phyloP scores from a whole-genome alignment of 2,329 filamentous ascomycete species.

The Xylaria multiplex region DNA sequence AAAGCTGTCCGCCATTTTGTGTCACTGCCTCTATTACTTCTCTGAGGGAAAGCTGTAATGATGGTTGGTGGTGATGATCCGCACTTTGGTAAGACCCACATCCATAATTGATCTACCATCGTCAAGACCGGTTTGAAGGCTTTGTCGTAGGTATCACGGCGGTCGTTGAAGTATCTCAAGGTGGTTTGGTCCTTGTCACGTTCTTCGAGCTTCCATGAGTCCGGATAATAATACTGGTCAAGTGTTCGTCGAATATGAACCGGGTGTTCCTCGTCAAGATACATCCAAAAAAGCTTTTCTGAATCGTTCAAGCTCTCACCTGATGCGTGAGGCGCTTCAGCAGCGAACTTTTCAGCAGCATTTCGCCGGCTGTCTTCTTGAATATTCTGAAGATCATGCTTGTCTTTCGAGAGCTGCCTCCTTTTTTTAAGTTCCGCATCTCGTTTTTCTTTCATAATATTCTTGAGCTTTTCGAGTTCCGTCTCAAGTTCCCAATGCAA shows the following conservation, averaged over 20 bases:
- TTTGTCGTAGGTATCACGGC: no score
- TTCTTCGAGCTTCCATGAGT: background rate
- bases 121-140: background rate
- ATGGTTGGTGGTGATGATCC: conserved; percentile 6
- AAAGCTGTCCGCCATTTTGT: background rate
- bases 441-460: background rate
- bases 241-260: conserved; percentile 15
- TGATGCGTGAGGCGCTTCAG: no score
- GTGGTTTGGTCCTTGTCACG: conserved; percentile 1
- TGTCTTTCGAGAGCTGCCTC: background rate
- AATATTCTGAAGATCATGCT: no score
- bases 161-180: conserved; percentile 1
- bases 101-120: conserved; percentile 19
- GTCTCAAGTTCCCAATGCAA: conserved; percentile 5
- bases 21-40: background rate
- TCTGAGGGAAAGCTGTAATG: conserved; percentile 16
- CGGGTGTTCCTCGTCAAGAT: conserved; percentile 5
- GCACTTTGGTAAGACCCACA: conserved; percentile 12
- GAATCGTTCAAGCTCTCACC: background rate
- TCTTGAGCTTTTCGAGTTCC: background rate
- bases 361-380: no score
- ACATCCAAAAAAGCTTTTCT: background rate
- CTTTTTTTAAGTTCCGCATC: no score
- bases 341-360: no score
- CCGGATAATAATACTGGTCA: conserved; percentile 6